Percentiles rank a stretch among this genome's conserved stretches.
phyloP scores from a whole-genome alignment of 371 early-diverging fungal genomes.

The Mucor plumbeus region DNA sequence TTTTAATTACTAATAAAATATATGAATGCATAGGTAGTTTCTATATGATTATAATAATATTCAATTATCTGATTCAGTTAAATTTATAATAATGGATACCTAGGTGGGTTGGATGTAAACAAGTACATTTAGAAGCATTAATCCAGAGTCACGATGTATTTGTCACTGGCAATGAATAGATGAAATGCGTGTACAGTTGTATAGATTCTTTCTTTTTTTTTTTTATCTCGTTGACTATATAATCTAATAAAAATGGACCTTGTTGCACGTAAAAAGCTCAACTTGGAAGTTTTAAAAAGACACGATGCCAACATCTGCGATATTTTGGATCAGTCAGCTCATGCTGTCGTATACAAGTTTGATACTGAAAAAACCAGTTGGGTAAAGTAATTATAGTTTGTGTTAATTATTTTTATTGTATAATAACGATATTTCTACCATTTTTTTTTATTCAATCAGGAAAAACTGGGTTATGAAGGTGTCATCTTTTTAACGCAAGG shows the following conservation, averaged over 20 bases:
- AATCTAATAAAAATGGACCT: slow-evolving; percentile 54
- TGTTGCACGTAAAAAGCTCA: slow-evolving; percentile 65
- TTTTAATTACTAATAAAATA: too few relatives aligned
- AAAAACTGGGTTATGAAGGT: slow-evolving; percentile 74
- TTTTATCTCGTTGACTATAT: not conserved
- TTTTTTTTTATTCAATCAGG: slow-evolving; percentile 39
- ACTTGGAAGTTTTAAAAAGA: slow-evolving; percentile 73
- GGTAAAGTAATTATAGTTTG: slow-evolving; percentile 50
- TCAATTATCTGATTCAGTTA: too few relatives aligned
- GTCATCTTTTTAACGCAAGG: slow-evolving; percentile 66
- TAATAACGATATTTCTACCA: not conserved
- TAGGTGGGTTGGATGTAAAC: not conserved
- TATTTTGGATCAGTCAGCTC: slow-evolving; percentile 74
- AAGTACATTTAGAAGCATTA: not conserved
- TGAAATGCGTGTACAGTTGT: slow-evolving; percentile 8
- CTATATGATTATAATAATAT: too few relatives aligned
- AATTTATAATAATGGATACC: not conserved
- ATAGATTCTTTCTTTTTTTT: not conserved
- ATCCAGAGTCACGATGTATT: not conserved
- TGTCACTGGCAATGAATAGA: not conserved
- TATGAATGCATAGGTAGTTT: too few relatives aligned
- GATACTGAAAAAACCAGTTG: slow-evolving; percentile 64
- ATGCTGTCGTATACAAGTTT: slow-evolving; percentile 84
- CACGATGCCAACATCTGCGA: slow-evolving; percentile 71
- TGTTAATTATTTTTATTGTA: not conserved